Base-by-base conservation (phyloP, 352 stramenopile genomes). In the Stramenopiles sp. region DNA sequence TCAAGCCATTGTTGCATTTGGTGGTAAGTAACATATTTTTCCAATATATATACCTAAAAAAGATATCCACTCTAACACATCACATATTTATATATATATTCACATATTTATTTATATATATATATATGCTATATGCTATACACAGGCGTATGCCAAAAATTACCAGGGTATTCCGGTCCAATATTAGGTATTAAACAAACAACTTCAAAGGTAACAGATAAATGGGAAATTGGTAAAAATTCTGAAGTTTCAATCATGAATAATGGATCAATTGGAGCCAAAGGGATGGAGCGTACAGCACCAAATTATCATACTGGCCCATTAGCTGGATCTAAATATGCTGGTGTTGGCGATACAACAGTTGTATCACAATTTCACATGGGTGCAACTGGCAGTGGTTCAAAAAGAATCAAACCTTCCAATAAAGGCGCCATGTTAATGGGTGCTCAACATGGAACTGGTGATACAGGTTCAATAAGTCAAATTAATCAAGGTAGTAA, bases 1-100 rank as follows among this genome's bases (percentile, higher is more conserved):
- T 29, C 88, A 31, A 77, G 78, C 31, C 31, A 53, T 80, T 78
- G 74, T 83, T 53, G 73, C 78, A 13, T 79, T 84, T 32, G 31
- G 20, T 30, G 30, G n/a, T n/a, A n/a, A n/a, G n/a, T n/a, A n/a
- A n/a, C n/a, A n/a, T n/a, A n/a, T n/a, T n/a, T n/a, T n/a, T n/a
- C n/a, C n/a, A n/a, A n/a, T n/a, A n/a, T n/a, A n/a, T n/a, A n/a
- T n/a, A n/a, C n/a, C n/a, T n/a, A n/a, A n/a, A n/a, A n/a, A n/a
- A n/a, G n/a, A n/a, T n/a, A n/a, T n/a, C n/a, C n/a, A n/a, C n/a
- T n/a, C n/a, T n/a, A n/a, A n/a, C n/a, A n/a, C n/a, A n/a, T n/a
- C n/a, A n/a, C n/a, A n/a, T n/a, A n/a, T n/a, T n/a, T n/a, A n/a
- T n/a, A n/a, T n/a, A n/a, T n/a, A n/a, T n/a, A n/a, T n/a, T n/a